Evolutionary conservation across 2,329 filamentous ascomycete species (phyloP).

Genomic region (Colletotrichum destructivum): DNA sequence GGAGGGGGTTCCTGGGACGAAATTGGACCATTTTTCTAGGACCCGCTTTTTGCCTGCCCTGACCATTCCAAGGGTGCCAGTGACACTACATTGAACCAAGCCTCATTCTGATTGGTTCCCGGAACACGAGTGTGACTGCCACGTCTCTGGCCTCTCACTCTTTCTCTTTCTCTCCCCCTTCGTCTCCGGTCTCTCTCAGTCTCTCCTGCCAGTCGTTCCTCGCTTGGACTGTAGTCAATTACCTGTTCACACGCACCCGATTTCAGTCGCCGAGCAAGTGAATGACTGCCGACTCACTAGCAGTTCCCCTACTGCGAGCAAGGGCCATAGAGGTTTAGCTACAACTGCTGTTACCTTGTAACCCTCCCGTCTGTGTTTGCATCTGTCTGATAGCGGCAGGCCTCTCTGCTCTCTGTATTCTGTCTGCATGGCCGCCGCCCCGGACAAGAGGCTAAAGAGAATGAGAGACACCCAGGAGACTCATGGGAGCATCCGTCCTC

Average conservation of each 20-base stretch:
- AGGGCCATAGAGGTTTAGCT: constrained; percentile 21
- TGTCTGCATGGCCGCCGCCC: background rate
- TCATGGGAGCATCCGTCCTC: constrained; percentile 2
- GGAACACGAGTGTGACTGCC: constrained; percentile 9
- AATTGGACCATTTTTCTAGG: background rate
- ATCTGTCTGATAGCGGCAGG: background rate
- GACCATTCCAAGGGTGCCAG: constrained; percentile 17
- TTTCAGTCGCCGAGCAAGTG: constrained; percentile 7
- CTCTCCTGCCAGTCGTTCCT: background rate
- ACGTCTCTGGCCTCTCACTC: constrained; percentile 19
- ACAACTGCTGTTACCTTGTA: constrained; percentile 1
- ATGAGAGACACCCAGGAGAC: background rate
- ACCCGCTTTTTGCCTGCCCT: constrained; percentile 39
- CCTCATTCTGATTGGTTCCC: constrained; percentile 30
- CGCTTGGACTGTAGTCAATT: background rate
- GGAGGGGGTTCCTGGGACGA: background rate
- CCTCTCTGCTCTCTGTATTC: background rate
- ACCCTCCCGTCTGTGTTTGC: background rate
- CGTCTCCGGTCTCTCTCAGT: background rate
- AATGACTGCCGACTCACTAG: constrained; percentile 6
- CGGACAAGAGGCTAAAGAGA: background rate
- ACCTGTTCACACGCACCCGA: background rate
- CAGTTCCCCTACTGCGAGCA: background rate
- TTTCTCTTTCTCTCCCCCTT: constrained; percentile 28
- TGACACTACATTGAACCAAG: constrained; percentile 15